These are phyloP conservation scores for Cutaneotrichosporon curvatum DNA, from an alignment of 1,284 basidiomycete genomes.

Conservation along the genomic window DNA sequence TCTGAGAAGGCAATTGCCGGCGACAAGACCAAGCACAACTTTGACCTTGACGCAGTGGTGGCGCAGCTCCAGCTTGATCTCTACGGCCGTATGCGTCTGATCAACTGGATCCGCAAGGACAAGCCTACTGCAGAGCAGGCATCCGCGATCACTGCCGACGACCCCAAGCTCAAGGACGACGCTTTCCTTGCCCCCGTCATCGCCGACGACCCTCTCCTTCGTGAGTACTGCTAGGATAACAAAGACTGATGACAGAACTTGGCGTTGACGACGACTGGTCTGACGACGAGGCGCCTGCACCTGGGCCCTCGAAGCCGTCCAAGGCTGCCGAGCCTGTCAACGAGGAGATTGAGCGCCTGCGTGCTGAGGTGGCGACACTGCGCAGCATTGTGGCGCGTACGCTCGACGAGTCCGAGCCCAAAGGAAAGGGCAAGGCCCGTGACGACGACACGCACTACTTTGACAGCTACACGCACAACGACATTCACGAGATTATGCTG, in stretches of 20 bases:
- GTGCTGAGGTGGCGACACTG: constrained; percentile 27
- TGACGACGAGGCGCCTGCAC: constrained; percentile 48
- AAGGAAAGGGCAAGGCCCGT: constrained; percentile 44
- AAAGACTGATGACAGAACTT: constrained; percentile 48
- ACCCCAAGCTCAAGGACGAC: constrained; percentile 56
- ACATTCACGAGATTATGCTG: constrained; percentile 57
- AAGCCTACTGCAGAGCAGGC: constrained; percentile 1
- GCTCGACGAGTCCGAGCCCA: constrained; percentile 23
- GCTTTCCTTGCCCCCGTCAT: constrained; percentile 69
- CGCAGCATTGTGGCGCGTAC: constrained; percentile 28
- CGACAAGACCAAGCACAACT: constrained; percentile 55
- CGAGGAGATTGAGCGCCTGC: constrained; percentile 30
- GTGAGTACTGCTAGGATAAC: constrained; percentile 53
- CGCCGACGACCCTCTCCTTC: constrained; percentile 78
- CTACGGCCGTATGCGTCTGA: constrained; percentile 66
- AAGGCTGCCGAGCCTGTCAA: constrained; percentile 4
- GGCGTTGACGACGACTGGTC: constrained; percentile 63
- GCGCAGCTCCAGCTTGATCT: constrained; percentile 52
- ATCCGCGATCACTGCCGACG: constrained; percentile 4
- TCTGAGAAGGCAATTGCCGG: constrained; percentile 58
- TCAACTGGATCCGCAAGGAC: constrained; percentile 77
- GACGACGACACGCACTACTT: constrained; percentile 96
- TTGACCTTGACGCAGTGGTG: constrained; percentile 23
- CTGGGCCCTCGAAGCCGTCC: constrained; percentile 10
- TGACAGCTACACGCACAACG: constrained; percentile 81